phyloP scores from a whole-genome alignment of 768 basidiomycete species.

The Mycena maculata region DNA sequence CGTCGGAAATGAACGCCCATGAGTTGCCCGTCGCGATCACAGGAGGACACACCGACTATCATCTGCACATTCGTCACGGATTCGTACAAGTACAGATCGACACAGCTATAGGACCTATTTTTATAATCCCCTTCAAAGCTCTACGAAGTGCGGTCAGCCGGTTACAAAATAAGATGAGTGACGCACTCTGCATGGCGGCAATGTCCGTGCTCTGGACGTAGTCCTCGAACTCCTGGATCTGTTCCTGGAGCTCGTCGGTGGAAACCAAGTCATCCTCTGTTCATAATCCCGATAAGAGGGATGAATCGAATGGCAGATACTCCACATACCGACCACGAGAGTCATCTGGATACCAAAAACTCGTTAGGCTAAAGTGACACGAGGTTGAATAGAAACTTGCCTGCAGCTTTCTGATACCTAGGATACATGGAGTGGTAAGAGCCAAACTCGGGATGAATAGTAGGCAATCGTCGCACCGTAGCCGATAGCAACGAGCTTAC shows the following conservation, averaged over 20 bases:
- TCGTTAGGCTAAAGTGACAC: conserved; percentile 48
- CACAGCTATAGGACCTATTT: conserved; percentile 8
- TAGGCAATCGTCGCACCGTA: conserved; percentile 59
- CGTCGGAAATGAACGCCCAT: conserved; percentile 31
- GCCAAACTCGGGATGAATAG: background rate
- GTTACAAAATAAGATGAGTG: background rate
- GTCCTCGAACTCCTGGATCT: conserved; percentile 86
- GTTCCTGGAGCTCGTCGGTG: conserved; percentile 92
- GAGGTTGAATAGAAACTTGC: conserved; percentile 56
- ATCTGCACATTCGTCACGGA: conserved; percentile 26
- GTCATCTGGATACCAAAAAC: conserved; percentile 53
- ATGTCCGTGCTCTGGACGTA: conserved; percentile 93
- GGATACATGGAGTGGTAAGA: conserved; percentile 9
- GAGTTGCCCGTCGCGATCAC: conserved; percentile 34
- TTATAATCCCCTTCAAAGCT: conserved; percentile 29
- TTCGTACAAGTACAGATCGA: conserved; percentile 20
- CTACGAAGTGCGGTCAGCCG: conserved; percentile 16
- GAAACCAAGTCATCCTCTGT: conserved; percentile 96
- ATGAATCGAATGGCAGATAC: background rate
- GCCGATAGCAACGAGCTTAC: conserved; percentile 92
- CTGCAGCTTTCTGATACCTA: conserved; percentile 90
- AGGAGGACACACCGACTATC: conserved; percentile 12
- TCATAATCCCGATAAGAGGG: conserved; percentile 9
- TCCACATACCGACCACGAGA: conserved; percentile 64
- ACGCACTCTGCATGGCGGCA: conserved; percentile 92